phyloP scores from a whole-genome alignment of 805 yeast species.

The Hagleromyces aurorensis region DNA sequence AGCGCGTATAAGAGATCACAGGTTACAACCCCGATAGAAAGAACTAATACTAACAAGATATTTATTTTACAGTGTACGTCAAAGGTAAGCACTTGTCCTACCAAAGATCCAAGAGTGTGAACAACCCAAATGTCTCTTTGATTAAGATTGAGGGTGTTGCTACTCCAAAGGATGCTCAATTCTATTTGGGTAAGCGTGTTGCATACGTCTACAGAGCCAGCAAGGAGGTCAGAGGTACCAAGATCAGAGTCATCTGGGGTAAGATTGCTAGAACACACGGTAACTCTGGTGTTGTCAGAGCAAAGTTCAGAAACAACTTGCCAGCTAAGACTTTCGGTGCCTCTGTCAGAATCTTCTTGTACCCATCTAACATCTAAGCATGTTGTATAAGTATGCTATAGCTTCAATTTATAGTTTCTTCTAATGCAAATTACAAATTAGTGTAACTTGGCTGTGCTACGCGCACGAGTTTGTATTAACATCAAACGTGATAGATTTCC shows the following conservation, averaged over 20 bases:
- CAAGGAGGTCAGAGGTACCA: slow-evolving; percentile 97
- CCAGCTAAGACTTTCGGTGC: slow-evolving; percentile 99
- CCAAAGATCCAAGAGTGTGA: slow-evolving; percentile 98
- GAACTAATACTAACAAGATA: slow-evolving; percentile 17
- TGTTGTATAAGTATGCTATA: slow-evolving; percentile 18
- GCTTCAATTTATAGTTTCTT: slow-evolving; percentile 4
- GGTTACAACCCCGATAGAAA: too few species aligned
- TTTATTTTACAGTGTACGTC: slow-evolving; percentile 72
- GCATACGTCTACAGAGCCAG: slow-evolving; percentile 99
- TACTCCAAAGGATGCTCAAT: slow-evolving; percentile 88
- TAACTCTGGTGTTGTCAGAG: slow-evolving; percentile 96
- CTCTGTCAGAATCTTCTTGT: slow-evolving; percentile 98
- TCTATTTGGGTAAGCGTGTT: slow-evolving; percentile 98
- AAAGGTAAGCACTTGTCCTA: slow-evolving; percentile 99
- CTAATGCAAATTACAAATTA: slow-evolving; percentile 11
- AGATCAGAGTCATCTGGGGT: slow-evolving; percentile 99
- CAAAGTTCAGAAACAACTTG: slow-evolving; percentile 97
- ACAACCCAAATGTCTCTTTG: slow-evolving; percentile 96
- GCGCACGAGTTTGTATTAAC: too few species aligned
- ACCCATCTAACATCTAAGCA: slow-evolving; percentile 97
- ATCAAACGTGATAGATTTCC: too few species aligned
- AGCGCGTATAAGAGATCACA: too few species aligned
- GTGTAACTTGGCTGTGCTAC: too few species aligned
- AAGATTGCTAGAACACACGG: slow-evolving; percentile 99
- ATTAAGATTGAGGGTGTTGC: slow-evolving; percentile 96